Evolutionary conservation across 768 basidiomycete species (phyloP).

Genomic region (Mycena alexandri): DNA sequence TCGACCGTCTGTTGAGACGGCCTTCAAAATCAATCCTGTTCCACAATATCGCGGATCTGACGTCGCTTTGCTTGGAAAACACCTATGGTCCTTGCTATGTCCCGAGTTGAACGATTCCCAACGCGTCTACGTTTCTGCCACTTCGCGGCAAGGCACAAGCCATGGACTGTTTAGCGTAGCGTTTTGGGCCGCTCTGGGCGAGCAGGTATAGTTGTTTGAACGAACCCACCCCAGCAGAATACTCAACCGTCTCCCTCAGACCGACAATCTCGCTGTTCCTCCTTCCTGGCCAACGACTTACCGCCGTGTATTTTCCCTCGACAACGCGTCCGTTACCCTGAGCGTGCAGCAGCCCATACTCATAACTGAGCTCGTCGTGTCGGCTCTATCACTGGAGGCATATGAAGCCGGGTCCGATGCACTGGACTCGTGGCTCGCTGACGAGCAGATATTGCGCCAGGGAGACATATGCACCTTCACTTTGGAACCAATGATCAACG

Average conservation of each 20-base stretch:
- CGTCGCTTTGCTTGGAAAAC: slow-evolving; percentile 18
- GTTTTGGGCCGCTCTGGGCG: slow-evolving; percentile 49
- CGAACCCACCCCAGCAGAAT: background rate
- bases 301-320: slow-evolving; percentile 49
- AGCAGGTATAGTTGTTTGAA: slow-evolving; percentile 50
- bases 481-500: slow-evolving; percentile 35
- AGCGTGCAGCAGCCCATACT: slow-evolving; percentile 46
- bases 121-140: slow-evolving; percentile 28
- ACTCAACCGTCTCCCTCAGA: slow-evolving; percentile 39
- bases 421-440: slow-evolving; percentile 60
- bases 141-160: slow-evolving; percentile 8
- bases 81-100: slow-evolving; percentile 20
- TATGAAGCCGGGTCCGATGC: slow-evolving; percentile 55
- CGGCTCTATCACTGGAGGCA: slow-evolving; percentile 63
- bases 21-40: slow-evolving; percentile 19
- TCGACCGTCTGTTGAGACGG: slow-evolving; percentile 6
- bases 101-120: slow-evolving; percentile 4
- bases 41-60: slow-evolving; percentile 23
- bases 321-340: slow-evolving; percentile 38
- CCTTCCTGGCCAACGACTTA: slow-evolving; percentile 53
- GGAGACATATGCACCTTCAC: slow-evolving; percentile 55
- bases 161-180: slow-evolving; percentile 15
- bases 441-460: slow-evolving; percentile 63
- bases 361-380: slow-evolving; percentile 65
- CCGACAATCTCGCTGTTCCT: slow-evolving; percentile 55